These are phyloP conservation scores for Kipferlia bialata DNA, from an alignment of 78 protist genomes.

Conservation along the genomic window DNA sequence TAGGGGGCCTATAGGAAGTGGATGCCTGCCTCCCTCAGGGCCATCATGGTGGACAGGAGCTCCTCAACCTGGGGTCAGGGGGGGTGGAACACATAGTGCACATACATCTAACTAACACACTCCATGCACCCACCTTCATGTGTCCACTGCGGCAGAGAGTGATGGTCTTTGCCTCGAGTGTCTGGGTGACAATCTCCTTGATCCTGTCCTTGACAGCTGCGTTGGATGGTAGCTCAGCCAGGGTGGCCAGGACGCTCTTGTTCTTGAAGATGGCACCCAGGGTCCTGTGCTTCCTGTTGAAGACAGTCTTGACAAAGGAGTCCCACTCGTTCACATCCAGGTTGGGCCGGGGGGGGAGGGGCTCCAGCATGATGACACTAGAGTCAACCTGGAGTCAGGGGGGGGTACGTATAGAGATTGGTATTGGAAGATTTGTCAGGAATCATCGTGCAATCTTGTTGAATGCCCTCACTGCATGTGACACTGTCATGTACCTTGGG, in stretches of 20 bases:
- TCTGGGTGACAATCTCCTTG: not conserved
- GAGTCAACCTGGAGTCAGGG: too few species aligned
- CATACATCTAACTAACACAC: not conserved
- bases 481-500: slow-evolving; percentile 97
- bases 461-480: too few species aligned
- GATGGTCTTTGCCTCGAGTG: not conserved
- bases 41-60: too few species aligned
- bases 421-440: too few species aligned
- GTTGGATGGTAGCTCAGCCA: not conserved
- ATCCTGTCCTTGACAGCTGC: not conserved
- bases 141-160: not conserved
- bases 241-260: not conserved
- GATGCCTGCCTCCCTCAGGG: too few species aligned
- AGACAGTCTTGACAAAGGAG: slow-evolving; percentile 74
- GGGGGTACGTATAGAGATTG: too few species aligned
- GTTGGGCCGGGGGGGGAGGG: slow-evolving; percentile 83
- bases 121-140: not conserved
- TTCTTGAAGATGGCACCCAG: slow-evolving; percentile 63
- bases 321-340: slow-evolving; percentile 92
- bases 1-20: too few species aligned
- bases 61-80: too few species aligned
- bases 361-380: slow-evolving; percentile 80
- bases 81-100: too few species aligned
- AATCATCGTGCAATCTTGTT: too few species aligned
- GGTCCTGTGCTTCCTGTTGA: slow-evolving; percentile 88